Percentiles rank a stretch among this genome's conserved stretches.
phyloP scores from a whole-genome alignment of 2,329 filamentous ascomycete species.

The Ophiostoma pallidulum region DNA sequence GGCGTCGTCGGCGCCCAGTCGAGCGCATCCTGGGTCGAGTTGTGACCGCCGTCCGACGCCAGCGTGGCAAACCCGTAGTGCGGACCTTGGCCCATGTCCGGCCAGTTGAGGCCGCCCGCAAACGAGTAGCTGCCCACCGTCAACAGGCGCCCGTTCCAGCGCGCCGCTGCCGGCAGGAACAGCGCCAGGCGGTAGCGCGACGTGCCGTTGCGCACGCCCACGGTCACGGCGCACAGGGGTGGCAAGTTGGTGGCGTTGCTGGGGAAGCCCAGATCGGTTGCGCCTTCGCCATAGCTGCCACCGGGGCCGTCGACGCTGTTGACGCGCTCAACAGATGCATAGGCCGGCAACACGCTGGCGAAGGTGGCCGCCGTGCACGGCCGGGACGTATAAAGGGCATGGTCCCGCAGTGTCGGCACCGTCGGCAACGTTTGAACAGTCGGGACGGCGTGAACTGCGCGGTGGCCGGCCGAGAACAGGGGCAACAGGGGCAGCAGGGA shows the following conservation, averaged over 20 bases:
- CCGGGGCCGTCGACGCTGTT: conserved; percentile 22
- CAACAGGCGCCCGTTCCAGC: conserved; percentile 29
- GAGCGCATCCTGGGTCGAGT: conserved; percentile 21
- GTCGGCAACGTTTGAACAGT: no score
- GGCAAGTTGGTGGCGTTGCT: conserved; percentile 28
- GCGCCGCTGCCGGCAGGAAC: conserved; percentile 25
- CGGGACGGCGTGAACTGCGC: no score
- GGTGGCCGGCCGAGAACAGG: no score
- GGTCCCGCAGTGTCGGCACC: no score
- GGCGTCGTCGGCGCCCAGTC: conserved; percentile 30
- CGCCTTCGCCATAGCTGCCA: conserved; percentile 29
- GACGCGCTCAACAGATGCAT: conserved; percentile 28
- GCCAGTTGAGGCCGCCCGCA: conserved; percentile 25
- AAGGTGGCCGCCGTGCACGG: conserved; percentile 9
- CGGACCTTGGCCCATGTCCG: conserved; percentile 23
- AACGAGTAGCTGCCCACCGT: conserved; percentile 32
- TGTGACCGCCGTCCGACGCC: conserved; percentile 36
- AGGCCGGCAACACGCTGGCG: conserved; percentile 7
- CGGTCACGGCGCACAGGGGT: conserved; percentile 29
- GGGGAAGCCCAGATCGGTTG: conserved; percentile 26
- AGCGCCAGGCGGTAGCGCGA: conserved; percentile 30
- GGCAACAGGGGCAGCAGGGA: no score
- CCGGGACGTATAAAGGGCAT: not conserved
- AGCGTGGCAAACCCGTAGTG: conserved; percentile 33
- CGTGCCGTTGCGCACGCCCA: conserved; percentile 25